Evolutionary conservation across 1,284 basidiomycete genomes (phyloP), one percentile per base, ranked within the genome.

Genomic region (Ceratobasidium sp.): DNA sequence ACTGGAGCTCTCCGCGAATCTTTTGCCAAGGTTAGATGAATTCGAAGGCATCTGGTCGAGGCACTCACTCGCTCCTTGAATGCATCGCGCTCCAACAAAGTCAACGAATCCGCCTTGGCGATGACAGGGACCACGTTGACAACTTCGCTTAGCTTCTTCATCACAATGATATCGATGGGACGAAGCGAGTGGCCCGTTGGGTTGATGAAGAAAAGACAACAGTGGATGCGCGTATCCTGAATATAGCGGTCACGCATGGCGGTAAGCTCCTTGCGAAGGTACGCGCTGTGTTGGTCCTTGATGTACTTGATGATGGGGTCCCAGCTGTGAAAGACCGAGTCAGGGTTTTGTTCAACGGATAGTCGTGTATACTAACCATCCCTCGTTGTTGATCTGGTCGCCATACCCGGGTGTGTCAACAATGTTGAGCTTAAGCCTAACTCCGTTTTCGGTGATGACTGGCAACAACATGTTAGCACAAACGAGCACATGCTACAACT

Each of bases 61-160:
- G 1, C 73, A 78, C 36, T 76, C 36, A 93, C 93, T 84, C 95
- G 91, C 78, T 89, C 85, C 87, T 98, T 99, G 89, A 99, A 99
- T 28, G 86, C 84, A 75, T 92, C 92, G 75, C 96, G 86, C 85
- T 99, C 97, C 77, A 97, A 96, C 75, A 96, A 82, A 0, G 96
- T 98, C 82, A 99, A 85, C 76, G 90, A 92, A 82, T 99, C 97
- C n/a, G 93, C 88, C 87, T 99, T 99, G 78, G 97, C 97, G 79
- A 99, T 98, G 74, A 99, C 93, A 14, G 97, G 97, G 5, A 99
- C 96, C 59, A 99, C 97, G 78, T 99, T 99, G 82, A 98, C 97
- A 46, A 99, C 97, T 81, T 99, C 97, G 80, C 91, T 92, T 71
- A 99, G 85, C 86, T 98, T 98, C 87, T 98, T 98, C 91, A 99